Percentiles rank a stretch among this genome's conserved stretches.
phyloP scores from a whole-genome alignment of 169 alveolate species.

The Eimeria necatrix region DNA sequence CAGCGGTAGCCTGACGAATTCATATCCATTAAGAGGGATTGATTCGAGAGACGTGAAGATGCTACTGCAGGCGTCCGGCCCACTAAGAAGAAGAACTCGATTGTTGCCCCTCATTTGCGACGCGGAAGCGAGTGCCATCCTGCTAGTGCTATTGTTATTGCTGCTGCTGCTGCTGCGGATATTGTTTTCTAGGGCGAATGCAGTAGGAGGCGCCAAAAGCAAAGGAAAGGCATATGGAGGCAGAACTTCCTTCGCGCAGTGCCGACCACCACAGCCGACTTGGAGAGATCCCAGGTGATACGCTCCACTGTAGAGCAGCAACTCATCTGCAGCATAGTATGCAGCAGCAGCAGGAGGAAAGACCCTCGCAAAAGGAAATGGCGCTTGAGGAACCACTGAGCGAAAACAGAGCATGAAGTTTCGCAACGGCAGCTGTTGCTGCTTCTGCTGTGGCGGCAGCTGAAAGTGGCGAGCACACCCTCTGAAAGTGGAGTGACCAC shows the following conservation, averaged over 20 bases:
- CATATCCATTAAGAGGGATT: slow-evolving; percentile 41
- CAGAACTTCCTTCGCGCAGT: slow-evolving; percentile 26
- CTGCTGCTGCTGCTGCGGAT: slow-evolving; percentile 56
- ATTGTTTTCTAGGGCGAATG: slow-evolving; percentile 21
- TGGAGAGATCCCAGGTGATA: slow-evolving; percentile 57
- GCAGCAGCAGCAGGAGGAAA: slow-evolving; percentile 6
- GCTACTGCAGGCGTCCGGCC: slow-evolving; percentile 73
- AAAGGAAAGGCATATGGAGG: slow-evolving; percentile 62
- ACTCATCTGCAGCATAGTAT: slow-evolving; percentile 55
- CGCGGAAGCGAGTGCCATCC: slow-evolving; percentile 72
- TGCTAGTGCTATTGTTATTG: slow-evolving; percentile 36
- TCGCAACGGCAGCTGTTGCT: slow-evolving; percentile 21
- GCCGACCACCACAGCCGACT: slow-evolving; percentile 42
- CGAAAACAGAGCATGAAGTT: neutral
- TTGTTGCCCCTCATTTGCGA: slow-evolving; percentile 61
- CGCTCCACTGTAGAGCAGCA: slow-evolving; percentile 72
- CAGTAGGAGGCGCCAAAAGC: slow-evolving; percentile 78
- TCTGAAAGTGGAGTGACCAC: slow-evolving; percentile 77
- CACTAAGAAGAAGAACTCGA: slow-evolving; percentile 66
- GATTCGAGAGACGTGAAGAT: slow-evolving; percentile 12
- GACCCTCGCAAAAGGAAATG: neutral
- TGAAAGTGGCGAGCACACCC: slow-evolving; percentile 14
- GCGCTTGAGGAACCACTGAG: neutral
- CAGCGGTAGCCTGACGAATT: slow-evolving; percentile 54
- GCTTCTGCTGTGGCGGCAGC: neutral